phyloP scores from a whole-genome alignment of 2,329 filamentous ascomycete genomes.

The Aspergillus sp. region DNA sequence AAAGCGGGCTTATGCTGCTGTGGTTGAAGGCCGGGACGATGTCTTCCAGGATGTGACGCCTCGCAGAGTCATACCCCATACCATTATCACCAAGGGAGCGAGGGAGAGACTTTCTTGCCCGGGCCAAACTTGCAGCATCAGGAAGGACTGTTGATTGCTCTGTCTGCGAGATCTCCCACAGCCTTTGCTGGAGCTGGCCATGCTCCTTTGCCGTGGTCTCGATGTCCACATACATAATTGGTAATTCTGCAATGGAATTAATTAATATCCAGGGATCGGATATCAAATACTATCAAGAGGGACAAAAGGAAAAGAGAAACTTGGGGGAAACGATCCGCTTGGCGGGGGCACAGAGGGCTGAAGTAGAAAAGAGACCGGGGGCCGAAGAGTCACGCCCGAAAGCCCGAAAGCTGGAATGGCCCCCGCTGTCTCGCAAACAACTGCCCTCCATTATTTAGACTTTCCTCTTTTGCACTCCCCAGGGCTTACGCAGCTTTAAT shows the following conservation, averaged over 20 bases:
- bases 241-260: not conserved
- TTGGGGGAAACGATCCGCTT: conserved; percentile 2
- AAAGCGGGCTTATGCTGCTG: conserved; percentile 64
- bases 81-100: conserved; percentile 29
- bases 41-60: conserved; percentile 41
- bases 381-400: too few relatives aligned
- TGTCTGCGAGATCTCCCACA: conserved; percentile 33
- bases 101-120: conserved; percentile 36
- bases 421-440: not conserved
- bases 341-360: not conserved
- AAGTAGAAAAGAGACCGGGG: not conserved
- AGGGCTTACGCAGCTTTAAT: not conserved
- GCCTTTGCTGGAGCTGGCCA: conserved; percentile 21
- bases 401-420: not conserved
- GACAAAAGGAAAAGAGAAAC: not conserved
- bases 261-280: not conserved
- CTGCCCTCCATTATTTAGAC: not conserved
- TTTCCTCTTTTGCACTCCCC: not conserved
- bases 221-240: conserved; percentile 16
- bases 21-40: conserved; percentile 62
- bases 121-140: conserved; percentile 25
- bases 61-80: conserved; percentile 31
- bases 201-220: conserved; percentile 16
- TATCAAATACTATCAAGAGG: not conserved
- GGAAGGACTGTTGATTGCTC: conserved; percentile 35